A percentile compares a stretch with the other conserved stretches of the same genome.
These are phyloP conservation scores for Fusarium sp. DNA, from an alignment of 2,329 filamentous ascomycete species.

Conservation along the genomic window DNA sequence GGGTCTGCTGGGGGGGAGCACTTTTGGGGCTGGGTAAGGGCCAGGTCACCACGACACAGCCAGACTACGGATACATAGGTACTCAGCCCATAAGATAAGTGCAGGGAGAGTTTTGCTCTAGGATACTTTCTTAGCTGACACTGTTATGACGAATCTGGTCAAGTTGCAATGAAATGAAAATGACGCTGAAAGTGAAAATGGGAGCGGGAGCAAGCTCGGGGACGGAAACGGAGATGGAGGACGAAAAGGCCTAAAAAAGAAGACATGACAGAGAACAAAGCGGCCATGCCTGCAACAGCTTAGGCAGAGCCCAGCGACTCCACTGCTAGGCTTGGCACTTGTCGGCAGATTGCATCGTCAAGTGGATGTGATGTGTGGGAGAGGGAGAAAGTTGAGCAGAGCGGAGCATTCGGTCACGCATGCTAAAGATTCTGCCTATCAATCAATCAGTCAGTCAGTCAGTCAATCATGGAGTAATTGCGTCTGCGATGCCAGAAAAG, in stretches of 20 bases:
- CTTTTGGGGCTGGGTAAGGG: slow-evolving; percentile 22
- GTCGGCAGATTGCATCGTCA: slow-evolving; percentile 37
- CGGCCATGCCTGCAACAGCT: slow-evolving; percentile 27
- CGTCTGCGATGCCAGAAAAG: background rate
- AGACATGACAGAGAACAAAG: slow-evolving; percentile 26
- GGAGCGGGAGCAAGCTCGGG: slow-evolving; percentile 12
- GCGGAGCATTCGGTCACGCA: slow-evolving; percentile 1
- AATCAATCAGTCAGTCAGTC: background rate
- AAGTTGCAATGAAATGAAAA: slow-evolving; percentile 13
- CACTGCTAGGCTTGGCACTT: slow-evolving; percentile 32
- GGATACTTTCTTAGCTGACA: background rate
- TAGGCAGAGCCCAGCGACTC: slow-evolving; percentile 31
- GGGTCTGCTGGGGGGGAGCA: slow-evolving; percentile 24
- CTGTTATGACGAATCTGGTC: slow-evolving; percentile 1
- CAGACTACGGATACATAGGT: background rate
- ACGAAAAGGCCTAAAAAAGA: slow-evolving; percentile 33
- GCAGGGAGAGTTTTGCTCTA: background rate
- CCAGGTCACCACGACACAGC: slow-evolving; percentile 10
- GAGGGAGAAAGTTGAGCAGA: slow-evolving; percentile 6
- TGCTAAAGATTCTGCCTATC: slow-evolving; percentile 27
- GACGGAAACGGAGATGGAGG: slow-evolving; percentile 33
- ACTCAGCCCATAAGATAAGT: slow-evolving; percentile 1
- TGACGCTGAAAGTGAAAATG: no score
- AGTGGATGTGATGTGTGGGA: slow-evolving; percentile 14
- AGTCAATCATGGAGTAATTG: background rate